Conservation (phyloP, 768 basidiomycete genomes). For the Leccinum variicolor region DNA sequence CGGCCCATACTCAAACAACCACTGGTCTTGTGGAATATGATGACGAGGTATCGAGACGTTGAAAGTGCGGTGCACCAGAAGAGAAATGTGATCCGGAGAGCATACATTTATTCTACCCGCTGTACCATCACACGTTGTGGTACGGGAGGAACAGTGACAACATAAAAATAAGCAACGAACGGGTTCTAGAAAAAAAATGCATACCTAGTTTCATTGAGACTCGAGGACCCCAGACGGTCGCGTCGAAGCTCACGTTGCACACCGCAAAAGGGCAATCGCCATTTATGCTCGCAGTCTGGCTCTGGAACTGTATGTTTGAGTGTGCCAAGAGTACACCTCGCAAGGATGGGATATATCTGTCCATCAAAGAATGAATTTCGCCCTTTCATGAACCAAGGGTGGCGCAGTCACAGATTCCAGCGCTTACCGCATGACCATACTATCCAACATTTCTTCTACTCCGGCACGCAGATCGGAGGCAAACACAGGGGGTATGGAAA, state of each 20-base stretch:
- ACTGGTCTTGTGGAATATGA: conserved; percentile 78
- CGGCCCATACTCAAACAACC: conserved; percentile 84
- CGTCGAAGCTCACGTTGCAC: conserved; percentile 73
- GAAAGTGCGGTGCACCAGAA: conserved; percentile 89
- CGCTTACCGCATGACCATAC: conserved; percentile 89
- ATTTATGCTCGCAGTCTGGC: conserved; percentile 62
- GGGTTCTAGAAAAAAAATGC: conserved; percentile 19
- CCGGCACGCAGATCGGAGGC: conserved; percentile 68
- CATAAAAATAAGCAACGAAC: neutral
- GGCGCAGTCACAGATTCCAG: conserved; percentile 3
- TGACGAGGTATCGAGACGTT: conserved; percentile 93
- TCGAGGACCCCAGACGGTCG: conserved; percentile 84
- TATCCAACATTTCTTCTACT: conserved; percentile 87
- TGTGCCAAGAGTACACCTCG: conserved; percentile 86
- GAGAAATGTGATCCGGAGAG: conserved; percentile 88
- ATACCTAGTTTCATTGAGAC: conserved; percentile 78
- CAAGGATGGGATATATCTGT: conserved; percentile 87
- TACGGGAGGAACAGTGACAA: neutral
- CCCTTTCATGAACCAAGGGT: neutral
- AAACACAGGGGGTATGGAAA: conserved; percentile 83
- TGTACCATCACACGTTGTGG: conserved; percentile 27
- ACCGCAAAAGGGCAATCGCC: conserved; percentile 85
- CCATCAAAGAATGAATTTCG: neutral
- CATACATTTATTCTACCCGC: conserved; percentile 86
- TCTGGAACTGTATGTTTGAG: conserved; percentile 68